These are phyloP conservation scores for Exsudoporus frostii DNA, from an alignment of 768 basidiomycete genomes.

Conservation along the genomic window DNA sequence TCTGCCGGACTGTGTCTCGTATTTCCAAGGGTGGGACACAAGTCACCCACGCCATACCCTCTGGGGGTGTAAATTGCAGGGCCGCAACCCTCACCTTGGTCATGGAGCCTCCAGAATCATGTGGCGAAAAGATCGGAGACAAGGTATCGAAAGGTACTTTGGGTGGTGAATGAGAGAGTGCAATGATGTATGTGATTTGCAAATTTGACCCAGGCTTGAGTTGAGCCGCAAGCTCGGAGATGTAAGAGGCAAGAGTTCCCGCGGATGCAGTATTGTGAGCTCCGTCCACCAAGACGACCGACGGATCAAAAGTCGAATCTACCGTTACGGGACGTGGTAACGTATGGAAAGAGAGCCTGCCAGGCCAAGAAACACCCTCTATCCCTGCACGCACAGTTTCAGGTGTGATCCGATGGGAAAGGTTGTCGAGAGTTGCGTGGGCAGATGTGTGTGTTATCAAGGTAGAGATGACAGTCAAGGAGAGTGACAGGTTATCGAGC, in stretches of 20 bases:
- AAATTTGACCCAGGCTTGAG: constrained; percentile 24
- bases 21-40: constrained; percentile 55
- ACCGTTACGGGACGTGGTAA: constrained; percentile 21
- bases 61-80: constrained; percentile 68
- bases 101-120: constrained; percentile 23
- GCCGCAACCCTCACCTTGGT: constrained; percentile 50
- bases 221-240: constrained; percentile 34
- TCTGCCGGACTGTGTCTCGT: constrained; percentile 38
- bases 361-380: constrained; percentile 65
- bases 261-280: constrained; percentile 91
- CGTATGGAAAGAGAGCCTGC: constrained; percentile 72
- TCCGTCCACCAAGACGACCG: constrained; percentile 77
- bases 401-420: constrained; percentile 40
- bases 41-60: constrained; percentile 94
- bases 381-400: constrained; percentile 58
- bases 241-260: constrained; percentile 59
- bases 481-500: constrained; percentile 74
- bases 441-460: constrained; percentile 44
- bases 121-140: constrained; percentile 54
- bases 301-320: constrained; percentile 13
- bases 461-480: constrained; percentile 57
- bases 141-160: constrained; percentile 77
- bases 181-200: constrained; percentile 68
- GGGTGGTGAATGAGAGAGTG: constrained; percentile 82
- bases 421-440: constrained; percentile 13